Percentiles rank a stretch among this genome's conserved stretches.
Conservation (phyloP, 208 protist species). For the Acanthamoeba healyi region DNA sequence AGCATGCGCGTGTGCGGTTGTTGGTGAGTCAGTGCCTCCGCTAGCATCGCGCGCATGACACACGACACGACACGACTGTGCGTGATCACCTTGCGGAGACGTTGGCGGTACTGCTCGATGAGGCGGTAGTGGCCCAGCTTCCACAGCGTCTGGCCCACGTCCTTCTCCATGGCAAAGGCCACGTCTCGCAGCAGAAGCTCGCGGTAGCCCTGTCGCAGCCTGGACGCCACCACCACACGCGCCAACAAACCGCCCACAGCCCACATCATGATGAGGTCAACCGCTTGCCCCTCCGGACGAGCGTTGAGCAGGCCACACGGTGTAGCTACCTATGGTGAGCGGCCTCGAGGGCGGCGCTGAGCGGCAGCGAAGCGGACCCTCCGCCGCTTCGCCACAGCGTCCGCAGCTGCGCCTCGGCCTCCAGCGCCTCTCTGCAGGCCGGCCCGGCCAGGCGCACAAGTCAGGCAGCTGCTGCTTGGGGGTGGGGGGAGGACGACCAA, state of each 20-base stretch:
- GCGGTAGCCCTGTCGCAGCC: not conserved
- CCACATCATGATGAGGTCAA: too few relatives aligned
- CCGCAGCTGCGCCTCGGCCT: not conserved
- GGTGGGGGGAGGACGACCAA: too few relatives aligned
- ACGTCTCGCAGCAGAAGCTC: not conserved
- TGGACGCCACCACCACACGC: not conserved
- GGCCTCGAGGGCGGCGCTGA: not conserved
- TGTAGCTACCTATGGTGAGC: not conserved
- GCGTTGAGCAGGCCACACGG: too few relatives aligned
- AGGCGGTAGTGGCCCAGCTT: slow-evolving; percentile 34
- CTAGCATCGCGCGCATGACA: not conserved
- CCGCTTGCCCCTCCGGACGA: too few relatives aligned
- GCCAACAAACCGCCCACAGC: not conserved
- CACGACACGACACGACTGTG: not conserved
- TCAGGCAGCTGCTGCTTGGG: too few relatives aligned
- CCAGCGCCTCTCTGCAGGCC: not conserved
- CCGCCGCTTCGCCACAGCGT: not conserved
- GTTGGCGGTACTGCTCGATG: slow-evolving; percentile 10
- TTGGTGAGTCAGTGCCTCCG: not conserved
- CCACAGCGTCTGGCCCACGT: not conserved
- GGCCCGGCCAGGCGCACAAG: too few relatives aligned
- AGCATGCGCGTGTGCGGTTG: not conserved
- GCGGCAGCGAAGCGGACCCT: not conserved
- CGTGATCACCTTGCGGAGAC: not conserved
- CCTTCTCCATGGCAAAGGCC: not conserved